These are phyloP conservation scores for rapeseed (Brassica napus) DNA, from an alignment of 345 rosid species.

Conservation along the genomic window Da-Ae NC_063451.1:12937501-12938000, in stretches of 20 bases:
- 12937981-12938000: constrained; percentile 79
- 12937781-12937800: constrained; percentile 48
- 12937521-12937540: constrained; percentile 51
- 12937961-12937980: constrained; percentile 77
- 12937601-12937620: constrained; percentile 43
- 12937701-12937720: neutral
- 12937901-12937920: constrained; percentile 70
- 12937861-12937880: constrained; percentile 70
- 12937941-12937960: constrained; percentile 79
- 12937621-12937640: constrained; percentile 49
- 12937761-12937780: constrained; percentile 56
- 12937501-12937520: neutral
- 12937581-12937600: constrained; percentile 76
- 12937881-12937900: constrained; percentile 60
- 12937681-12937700: constrained; percentile 50
- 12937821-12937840: constrained; percentile 81
- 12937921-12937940: constrained; percentile 88
- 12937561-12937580: constrained; percentile 75
- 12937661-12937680: constrained; percentile 73
- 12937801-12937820: constrained; percentile 65
- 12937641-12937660: constrained; percentile 68
- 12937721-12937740: neutral
- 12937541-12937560: constrained; percentile 76
- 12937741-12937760: neutral
- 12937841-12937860: constrained; percentile 66